Evolutionary conservation across 2,329 filamentous ascomycete genomes (phyloP), one percentile per base, ranked within the genome.

Genomic region (Eurotiales sp.): DNA sequence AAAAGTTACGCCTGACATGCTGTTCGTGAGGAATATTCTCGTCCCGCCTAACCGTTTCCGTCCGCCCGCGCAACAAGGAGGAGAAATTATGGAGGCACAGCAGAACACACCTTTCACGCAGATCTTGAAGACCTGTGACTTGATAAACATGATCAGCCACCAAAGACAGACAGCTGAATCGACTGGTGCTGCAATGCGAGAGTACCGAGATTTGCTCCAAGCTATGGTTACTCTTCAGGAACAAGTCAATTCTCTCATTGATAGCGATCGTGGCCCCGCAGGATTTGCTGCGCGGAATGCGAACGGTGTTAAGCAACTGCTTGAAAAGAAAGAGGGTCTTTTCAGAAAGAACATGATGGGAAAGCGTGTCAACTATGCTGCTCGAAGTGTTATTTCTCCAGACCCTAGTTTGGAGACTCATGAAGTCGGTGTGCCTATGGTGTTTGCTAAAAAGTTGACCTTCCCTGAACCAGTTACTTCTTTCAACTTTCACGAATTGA

Each of bases 341-440:
- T 99, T 99, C 77, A 82, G 93, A 62, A 97, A 96, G 77, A 96
- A 99, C 72, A 97, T 99, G 93, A 99, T 99, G 93, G 93, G 93
- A 55, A 99, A 99, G 78, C 90, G 93, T 77, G 93, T 99, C 73
- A 97, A 99, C 70, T 97, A 93, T 68, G 93, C 93, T 45, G 93
- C 93, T 32, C 87, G 93, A 68, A 95, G 88, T 79, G 93, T 99
- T 68, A 99, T 99, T 61, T 97, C 92, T 8, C 93, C 93, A 0
- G 93, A 99, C 66, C 93, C 93, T 2, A 99, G 97, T 65, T 96
- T 99, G 63, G 93, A 99, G 70, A 97, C 93, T 15, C 97, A 96
- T 69, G 93, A 99, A 72, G 97, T 99, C 59, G 93, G 93, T 68
- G 92, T 99, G 2, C 93, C 93, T 15, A 89, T 92, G n/a, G 93